A percentile compares a stretch with the other conserved stretches of the same genome.
Conservation (phyloP, 1,284 basidiomycete genomes). For the Coriolopsis trogii region DNA sequence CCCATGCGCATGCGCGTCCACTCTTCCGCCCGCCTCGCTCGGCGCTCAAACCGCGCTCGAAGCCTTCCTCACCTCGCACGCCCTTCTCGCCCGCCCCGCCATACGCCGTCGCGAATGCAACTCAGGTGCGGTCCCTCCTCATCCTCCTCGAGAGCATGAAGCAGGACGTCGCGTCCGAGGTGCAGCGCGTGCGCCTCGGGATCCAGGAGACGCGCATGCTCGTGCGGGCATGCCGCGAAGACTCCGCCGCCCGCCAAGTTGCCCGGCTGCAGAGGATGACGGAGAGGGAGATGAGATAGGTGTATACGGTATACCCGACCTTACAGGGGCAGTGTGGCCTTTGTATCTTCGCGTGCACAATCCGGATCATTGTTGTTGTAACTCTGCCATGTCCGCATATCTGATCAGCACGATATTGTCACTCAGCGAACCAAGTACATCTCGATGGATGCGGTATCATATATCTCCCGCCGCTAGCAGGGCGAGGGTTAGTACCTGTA, state of each 20-base stretch:
- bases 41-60: constrained; percentile 1
- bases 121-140: constrained; percentile 37
- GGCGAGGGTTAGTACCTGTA: too few relatives aligned
- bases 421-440: too few relatives aligned
- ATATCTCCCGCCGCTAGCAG: too few relatives aligned
- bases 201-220: constrained; percentile 40
- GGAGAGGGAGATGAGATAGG: constrained; percentile 29
- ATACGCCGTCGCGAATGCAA: constrained; percentile 36
- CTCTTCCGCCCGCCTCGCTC: not conserved
- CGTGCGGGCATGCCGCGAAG: constrained; percentile 34
- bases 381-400: too few relatives aligned
- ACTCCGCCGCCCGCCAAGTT: constrained; percentile 26
- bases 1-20: not conserved
- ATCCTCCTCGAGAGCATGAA: constrained; percentile 42
- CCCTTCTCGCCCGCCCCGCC: constrained; percentile 27
- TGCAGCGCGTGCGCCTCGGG: constrained; percentile 40
- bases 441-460: too few relatives aligned
- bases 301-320: not conserved
- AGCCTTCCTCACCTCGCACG: constrained; percentile 1
- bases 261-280: constrained; percentile 24
- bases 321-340: not conserved
- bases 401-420: too few relatives aligned
- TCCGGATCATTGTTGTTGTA: too few relatives aligned
- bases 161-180: constrained; percentile 40
- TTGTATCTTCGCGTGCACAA: not conserved